phyloP scores from a whole-genome alignment of 441 rosid species.

The Brassica hybrid region DNA sequence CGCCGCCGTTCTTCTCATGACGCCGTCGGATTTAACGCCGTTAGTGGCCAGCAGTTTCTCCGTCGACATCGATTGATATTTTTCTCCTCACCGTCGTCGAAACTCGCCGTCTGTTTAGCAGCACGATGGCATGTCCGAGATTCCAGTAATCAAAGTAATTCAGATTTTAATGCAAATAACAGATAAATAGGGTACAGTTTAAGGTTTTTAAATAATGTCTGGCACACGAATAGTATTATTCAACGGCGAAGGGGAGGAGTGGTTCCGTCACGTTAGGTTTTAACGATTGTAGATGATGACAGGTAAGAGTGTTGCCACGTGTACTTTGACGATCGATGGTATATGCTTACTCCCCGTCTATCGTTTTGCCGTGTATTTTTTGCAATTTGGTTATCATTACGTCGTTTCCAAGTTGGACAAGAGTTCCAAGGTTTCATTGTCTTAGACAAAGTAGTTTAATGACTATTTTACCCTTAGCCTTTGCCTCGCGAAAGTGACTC shows the following conservation, averaged over 20 bases:
- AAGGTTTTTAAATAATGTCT: slow-evolving; percentile 19
- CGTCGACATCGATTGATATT: slow-evolving; percentile 45
- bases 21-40: slow-evolving; percentile 46
- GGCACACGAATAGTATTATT: slow-evolving; percentile 12
- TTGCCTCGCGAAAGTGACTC: background rate
- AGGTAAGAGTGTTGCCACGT: slow-evolving; percentile 19
- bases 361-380: slow-evolving; percentile 17
- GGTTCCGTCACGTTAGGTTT: slow-evolving; percentile 41
- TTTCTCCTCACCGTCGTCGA: background rate
- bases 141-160: slow-evolving; percentile 9
- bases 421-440: background rate
- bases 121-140: slow-evolving; percentile 18
- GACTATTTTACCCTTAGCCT: slow-evolving; percentile 28
- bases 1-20: slow-evolving; percentile 30
- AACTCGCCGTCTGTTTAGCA: slow-evolving; percentile 25
- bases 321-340: background rate
- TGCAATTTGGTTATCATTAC: slow-evolving; percentile 31
- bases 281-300: slow-evolving; percentile 25
- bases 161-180: background rate
- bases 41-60: slow-evolving; percentile 56
- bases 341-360: slow-evolving; percentile 19
- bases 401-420: slow-evolving; percentile 32
- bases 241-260: slow-evolving; percentile 28
- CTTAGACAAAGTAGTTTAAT: background rate
- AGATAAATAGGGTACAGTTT: background rate